These are phyloP conservation scores for Mimosa bimucronata DNA, from an alignment of 306 rosid species.

Conservation along the genomic window DNA sequence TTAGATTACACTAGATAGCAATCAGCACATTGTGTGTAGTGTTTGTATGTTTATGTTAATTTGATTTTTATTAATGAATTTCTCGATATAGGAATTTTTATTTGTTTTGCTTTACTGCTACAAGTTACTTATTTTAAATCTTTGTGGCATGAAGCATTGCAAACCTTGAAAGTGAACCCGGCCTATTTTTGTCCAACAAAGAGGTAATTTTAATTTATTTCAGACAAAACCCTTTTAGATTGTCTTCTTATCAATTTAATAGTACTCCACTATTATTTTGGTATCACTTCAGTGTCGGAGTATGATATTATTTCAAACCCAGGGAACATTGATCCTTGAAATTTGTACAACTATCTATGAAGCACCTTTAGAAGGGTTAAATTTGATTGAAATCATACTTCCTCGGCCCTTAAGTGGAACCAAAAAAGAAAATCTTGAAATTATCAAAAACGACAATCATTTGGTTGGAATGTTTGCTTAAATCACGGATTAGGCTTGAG, in stretches of 20 bases:
- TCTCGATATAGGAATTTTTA: not conserved
- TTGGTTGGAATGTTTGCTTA: slow-evolving; percentile 3
- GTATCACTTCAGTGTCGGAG: not conserved
- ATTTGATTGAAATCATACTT: not conserved
- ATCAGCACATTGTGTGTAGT: not conserved
- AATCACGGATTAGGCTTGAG: slow-evolving; percentile 30
- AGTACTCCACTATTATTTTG: not conserved
- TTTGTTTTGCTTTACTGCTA: not conserved
- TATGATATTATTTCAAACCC: not conserved
- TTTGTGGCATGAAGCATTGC: slow-evolving; percentile 73
- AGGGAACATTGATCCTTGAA: not conserved
- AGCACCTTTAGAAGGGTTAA: not conserved
- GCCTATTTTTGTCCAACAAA: slow-evolving; percentile 77
- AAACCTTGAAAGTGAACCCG: slow-evolving; percentile 89
- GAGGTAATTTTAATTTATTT: slow-evolving; percentile 51
- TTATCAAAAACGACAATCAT: not conserved
- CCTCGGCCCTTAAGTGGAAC: not conserved
- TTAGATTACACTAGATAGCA: not conserved
- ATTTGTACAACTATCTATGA: not conserved
- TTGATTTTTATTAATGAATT: not conserved
- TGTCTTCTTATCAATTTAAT: not conserved
- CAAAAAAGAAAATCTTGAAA: not conserved
- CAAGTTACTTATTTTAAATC: slow-evolving; percentile 27
- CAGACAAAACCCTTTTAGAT: not conserved
- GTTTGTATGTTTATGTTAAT: not conserved